Base-by-base conservation (phyloP, 2,329 filamentous ascomycete genomes). In the Tolypocladium album region DNA sequence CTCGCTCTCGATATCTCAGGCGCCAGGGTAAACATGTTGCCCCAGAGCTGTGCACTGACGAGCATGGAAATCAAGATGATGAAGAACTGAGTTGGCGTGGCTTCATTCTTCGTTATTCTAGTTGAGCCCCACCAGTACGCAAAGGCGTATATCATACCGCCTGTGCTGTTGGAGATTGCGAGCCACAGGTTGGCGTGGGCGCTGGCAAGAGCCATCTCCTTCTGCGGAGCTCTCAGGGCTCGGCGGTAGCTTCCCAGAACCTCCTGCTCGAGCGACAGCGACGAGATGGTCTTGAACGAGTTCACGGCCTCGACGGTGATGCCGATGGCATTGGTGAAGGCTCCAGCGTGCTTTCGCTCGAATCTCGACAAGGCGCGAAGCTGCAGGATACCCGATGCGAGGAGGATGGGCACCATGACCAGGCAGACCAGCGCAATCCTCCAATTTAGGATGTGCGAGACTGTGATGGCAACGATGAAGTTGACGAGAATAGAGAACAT, bases 81-180 rank as follows among this genome's bases (percentile, higher is more conserved):
- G 70, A 92, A 86, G 74, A 91, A 92, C n/a, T 88, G 81, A 39
- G 85, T 83, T 52, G 82, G 82, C 3, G 75, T 78, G 64, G 88
- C 88, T 60, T 83, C 75, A 5, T 88, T 88, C 50, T 80, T 78
- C 58, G 86, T 81, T 61, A 92, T 89, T 63, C 85, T 83, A 65
- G 83, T 87, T 0, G 88, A 81, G 4, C 88, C 88, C 88, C 88
- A 92, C 87, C 88, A 92, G 72, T 90, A 92, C 0, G 88, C 86
- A 59, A 92, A 81, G 0, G 88, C 86, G 67, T 91, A 89, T 34
- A 90, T 83, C 57, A 89, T 78, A 67, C 87, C 88, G 24, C 85
- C 82, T 12, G 82, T 75, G 63, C 79, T 82, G 68, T 85, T 82
- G 20, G 84, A 79, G 42, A 86, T 75, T 2, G 85, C 83, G 9